Evolutionary conservation across 2,329 filamentous ascomycete genomes (phyloP).

Genomic region (Ascochyta fabae): DNA sequence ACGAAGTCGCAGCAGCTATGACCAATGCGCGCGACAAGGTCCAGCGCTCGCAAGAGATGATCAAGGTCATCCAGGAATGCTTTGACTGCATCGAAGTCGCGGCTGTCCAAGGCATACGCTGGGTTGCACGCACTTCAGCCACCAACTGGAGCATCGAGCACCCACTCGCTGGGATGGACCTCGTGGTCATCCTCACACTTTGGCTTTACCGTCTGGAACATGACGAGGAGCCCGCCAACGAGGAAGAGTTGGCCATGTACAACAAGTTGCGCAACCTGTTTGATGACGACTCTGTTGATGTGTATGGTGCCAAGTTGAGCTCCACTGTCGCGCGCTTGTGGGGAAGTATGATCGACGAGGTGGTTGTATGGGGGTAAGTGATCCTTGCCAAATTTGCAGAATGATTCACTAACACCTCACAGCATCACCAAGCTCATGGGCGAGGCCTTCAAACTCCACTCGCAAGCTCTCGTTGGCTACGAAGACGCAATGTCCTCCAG

Average conservation of each 20-base stretch:
- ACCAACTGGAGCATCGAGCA: constrained; percentile 99
- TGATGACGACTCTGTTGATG: constrained; percentile 86
- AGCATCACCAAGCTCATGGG: constrained; percentile 96
- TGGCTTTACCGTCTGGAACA: constrained; percentile 99
- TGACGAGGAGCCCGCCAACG: constrained; percentile 88
- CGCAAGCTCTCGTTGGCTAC: constrained; percentile 92
- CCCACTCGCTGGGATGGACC: constrained; percentile 91
- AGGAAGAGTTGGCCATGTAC: constrained; percentile 87
- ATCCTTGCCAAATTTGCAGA: constrained; percentile 10
- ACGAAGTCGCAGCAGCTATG: constrained; percentile 97
- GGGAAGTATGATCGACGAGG: constrained; percentile 98
- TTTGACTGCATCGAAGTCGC: constrained; percentile 98
- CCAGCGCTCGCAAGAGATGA: constrained; percentile 94
- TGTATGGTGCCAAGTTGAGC: constrained; percentile 83
- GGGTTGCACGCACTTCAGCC: constrained; percentile 96
- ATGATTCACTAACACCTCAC: constrained; percentile 53
- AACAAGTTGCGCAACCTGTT: constrained; percentile 90
- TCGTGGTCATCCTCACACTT: constrained; percentile 96
- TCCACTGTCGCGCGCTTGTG: constrained; percentile 94
- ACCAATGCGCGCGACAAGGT: constrained; percentile 91
- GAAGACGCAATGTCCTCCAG: constrained; percentile 74
- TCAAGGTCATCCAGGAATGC: constrained; percentile 97
- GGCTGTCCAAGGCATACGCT: constrained; percentile 90
- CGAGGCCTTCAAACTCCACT: constrained; percentile 96
- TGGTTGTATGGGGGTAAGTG: constrained; percentile 98